phyloP scores from a whole-genome alignment of 2,329 filamentous ascomycete genomes.

The Saccharata proteae region DNA sequence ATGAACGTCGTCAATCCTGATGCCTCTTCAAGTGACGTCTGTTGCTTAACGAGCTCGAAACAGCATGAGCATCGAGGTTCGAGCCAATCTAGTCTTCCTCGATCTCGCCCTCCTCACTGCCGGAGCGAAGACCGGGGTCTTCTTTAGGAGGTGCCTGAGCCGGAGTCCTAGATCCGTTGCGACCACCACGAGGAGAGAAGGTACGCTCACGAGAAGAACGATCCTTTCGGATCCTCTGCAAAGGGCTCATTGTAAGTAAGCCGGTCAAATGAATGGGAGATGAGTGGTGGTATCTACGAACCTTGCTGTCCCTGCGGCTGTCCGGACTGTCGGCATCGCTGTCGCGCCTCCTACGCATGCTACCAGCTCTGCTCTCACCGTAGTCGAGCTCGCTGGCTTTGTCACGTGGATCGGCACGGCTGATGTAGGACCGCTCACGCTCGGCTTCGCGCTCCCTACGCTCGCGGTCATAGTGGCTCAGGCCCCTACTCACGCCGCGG shows the following conservation, averaged over 20 bases:
- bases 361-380: conserved; percentile 54
- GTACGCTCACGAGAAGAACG: conserved; percentile 45
- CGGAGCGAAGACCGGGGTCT: conserved; percentile 59
- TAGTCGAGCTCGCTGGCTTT: conserved; percentile 85
- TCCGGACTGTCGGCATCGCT: conserved; percentile 50
- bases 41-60: too few species aligned
- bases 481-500: conserved; percentile 43
- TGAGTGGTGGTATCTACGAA: conserved; percentile 14
- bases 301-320: conserved; percentile 30
- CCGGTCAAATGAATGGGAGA: conserved; percentile 2
- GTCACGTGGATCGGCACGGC: conserved; percentile 66
- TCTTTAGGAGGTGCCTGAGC: conserved; percentile 30
- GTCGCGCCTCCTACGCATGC: conserved; percentile 58
- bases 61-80: too few species aligned
- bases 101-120: conserved; percentile 96
- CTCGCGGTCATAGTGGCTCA: conserved; percentile 69
- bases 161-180: conserved; percentile 47
- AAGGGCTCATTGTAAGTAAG: too few species aligned
- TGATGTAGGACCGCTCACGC: conserved; percentile 73
- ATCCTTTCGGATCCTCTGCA: conserved; percentile 16
- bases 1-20: too few species aligned
- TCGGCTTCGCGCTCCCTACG: conserved; percentile 81
- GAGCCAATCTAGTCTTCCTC: conserved; percentile 56
- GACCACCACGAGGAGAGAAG: conserved; percentile 39
- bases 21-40: too few species aligned